A percentile compares a stretch with the other conserved stretches of the same genome.
Conservation (phyloP, 1,139 yeast species). For the Candida sp. region DNA sequence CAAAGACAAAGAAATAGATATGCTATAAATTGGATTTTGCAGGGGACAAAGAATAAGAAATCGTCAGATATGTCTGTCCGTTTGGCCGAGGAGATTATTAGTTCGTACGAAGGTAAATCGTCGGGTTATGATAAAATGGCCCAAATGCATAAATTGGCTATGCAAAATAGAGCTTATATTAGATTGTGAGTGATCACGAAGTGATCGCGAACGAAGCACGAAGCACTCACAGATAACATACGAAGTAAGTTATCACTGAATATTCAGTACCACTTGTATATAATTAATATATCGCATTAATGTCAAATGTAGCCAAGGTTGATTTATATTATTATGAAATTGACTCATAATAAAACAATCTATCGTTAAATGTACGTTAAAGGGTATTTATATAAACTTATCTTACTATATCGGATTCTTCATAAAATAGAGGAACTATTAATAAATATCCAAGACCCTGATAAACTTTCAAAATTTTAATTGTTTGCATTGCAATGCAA, state of each 20-base stretch:
- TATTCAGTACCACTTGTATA: constrained; percentile 1
- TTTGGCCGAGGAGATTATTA: constrained; percentile 82
- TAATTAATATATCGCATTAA: neutral
- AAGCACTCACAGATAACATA: too few species aligned
- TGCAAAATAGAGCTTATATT: constrained; percentile 75
- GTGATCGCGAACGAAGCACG: too few species aligned
- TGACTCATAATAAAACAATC: too few species aligned
- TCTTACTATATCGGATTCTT: too few species aligned
- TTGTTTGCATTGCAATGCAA: too few species aligned
- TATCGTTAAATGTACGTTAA: too few species aligned
- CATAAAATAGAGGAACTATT: too few species aligned
- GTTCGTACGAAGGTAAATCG: constrained; percentile 76
- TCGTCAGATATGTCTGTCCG: constrained; percentile 83
- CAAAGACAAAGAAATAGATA: constrained; percentile 80
- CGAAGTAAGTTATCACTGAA: constrained; percentile 20
- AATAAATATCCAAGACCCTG: too few species aligned
- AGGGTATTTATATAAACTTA: too few species aligned
- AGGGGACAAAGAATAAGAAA: constrained; percentile 75
- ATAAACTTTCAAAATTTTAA: too few species aligned
- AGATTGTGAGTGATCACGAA: constrained; percentile 25
- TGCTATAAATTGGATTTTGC: constrained; percentile 89
- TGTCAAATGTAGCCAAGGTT: neutral
- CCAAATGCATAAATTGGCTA: constrained; percentile 81
- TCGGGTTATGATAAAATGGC: constrained; percentile 83
- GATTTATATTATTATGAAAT: too few species aligned